Conservation (phyloP, 2,329 filamentous ascomycete species). For the Scortechinia acanthostroma region DNA sequence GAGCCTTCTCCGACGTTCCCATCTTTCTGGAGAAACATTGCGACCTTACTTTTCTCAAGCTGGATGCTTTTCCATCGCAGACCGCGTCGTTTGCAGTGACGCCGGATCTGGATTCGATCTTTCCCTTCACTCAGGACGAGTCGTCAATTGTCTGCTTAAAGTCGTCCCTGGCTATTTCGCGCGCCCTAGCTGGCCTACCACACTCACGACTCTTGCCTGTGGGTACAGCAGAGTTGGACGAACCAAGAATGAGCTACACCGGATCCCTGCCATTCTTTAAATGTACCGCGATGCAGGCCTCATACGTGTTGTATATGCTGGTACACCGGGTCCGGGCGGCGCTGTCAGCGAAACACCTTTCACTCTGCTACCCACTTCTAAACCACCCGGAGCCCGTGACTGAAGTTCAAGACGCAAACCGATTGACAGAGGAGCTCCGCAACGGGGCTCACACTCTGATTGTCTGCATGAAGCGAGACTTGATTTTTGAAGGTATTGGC, state of each 20-base stretch:
- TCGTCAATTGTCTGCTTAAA: conserved; percentile 39
- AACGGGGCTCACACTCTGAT: not conserved
- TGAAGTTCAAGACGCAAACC: not conserved
- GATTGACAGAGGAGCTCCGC: not conserved
- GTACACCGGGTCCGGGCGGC: conserved; percentile 26
- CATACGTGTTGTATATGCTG: conserved; percentile 32
- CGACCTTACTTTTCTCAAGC: conserved; percentile 27
- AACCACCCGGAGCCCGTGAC: not conserved
- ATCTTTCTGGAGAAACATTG: conserved; percentile 39
- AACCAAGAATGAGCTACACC: conserved; percentile 7
- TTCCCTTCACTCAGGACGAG: conserved; percentile 34
- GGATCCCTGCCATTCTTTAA: conserved; percentile 34
- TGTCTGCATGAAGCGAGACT: not conserved
- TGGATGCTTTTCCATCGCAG: conserved; percentile 8
- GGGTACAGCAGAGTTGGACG: conserved; percentile 17
- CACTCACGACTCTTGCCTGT: conserved; percentile 23
- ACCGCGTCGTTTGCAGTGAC: conserved; percentile 6
- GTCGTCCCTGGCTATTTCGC: conserved; percentile 38
- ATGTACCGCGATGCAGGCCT: conserved; percentile 36
- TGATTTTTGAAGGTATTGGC: not conserved
- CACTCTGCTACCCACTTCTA: not conserved
- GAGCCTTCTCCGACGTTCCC: conserved; percentile 39
- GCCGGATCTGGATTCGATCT: too few species aligned
- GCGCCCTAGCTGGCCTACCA: conserved; percentile 35
- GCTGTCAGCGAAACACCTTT: not conserved